Evolutionary conservation across 2,329 filamentous ascomycete genomes (phyloP).

Genomic region (Waltergamsia citrina): DNA sequence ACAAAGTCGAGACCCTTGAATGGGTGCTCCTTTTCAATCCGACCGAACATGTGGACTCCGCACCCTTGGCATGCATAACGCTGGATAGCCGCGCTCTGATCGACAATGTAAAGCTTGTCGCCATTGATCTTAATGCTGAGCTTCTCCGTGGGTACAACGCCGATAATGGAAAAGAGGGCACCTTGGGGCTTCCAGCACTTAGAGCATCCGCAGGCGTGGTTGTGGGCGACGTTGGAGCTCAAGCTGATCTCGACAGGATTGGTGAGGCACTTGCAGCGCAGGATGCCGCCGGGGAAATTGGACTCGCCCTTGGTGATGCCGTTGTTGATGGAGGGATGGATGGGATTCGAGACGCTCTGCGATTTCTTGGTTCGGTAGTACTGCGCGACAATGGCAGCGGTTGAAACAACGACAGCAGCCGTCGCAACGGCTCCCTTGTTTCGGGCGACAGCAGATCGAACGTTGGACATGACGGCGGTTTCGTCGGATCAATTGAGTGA

Average conservation of each 20-base stretch:
- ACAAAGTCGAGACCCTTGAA: constrained; percentile 65
- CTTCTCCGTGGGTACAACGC: constrained; percentile 46
- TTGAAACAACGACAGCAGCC: background rate
- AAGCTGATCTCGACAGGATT: constrained; percentile 50
- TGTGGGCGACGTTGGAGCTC: constrained; percentile 50
- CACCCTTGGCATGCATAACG: constrained; percentile 52
- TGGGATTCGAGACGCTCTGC: constrained; percentile 7
- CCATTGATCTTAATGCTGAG: constrained; percentile 47
- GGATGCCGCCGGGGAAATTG: constrained; percentile 48
- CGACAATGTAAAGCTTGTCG: constrained; percentile 47
- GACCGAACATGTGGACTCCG: constrained; percentile 53
- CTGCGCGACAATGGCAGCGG: background rate
- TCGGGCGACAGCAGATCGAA: too few species aligned
- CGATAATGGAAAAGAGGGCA: constrained; percentile 55
- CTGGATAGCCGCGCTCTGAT: constrained; percentile 46
- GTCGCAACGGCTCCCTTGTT: background rate
- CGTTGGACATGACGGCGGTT: too few species aligned
- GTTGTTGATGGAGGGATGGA: constrained; percentile 56
- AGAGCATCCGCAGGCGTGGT: constrained; percentile 63
- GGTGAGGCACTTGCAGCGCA: constrained; percentile 49
- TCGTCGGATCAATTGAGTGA: too few species aligned
- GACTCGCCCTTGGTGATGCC: constrained; percentile 46
- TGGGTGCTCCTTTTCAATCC: constrained; percentile 54
- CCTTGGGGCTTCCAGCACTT: constrained; percentile 63
- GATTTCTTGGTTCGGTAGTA: background rate